Conservation (phyloP, 1,284 basidiomycete species). For the Salmacisia buchloeana region DNA sequence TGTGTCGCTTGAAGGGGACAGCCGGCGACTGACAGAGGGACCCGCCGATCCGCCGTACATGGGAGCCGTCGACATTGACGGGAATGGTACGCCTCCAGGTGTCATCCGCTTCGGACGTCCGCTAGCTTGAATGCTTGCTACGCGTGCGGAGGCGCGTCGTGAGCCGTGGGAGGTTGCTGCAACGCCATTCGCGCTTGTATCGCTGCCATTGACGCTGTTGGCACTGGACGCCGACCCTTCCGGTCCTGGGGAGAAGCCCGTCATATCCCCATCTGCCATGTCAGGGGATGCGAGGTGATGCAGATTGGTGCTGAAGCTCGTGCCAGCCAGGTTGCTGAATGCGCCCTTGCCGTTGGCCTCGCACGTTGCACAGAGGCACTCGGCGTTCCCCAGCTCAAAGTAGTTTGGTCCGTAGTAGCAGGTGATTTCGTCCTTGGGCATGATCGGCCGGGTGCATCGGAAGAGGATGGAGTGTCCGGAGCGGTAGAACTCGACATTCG, state of each 20-base stretch:
- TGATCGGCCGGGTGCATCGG: constrained; percentile 72
- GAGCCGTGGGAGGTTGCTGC: background rate
- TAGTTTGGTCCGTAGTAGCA: constrained; percentile 53
- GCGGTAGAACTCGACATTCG: constrained; percentile 79
- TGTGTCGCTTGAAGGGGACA: background rate
- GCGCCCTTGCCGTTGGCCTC: constrained; percentile 68
- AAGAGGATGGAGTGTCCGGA: constrained; percentile 83
- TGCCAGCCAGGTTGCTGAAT: constrained; percentile 16
- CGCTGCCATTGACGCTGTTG: background rate
- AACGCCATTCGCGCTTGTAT: background rate
- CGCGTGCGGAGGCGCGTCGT: background rate
- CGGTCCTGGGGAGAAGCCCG: background rate
- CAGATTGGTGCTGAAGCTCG: background rate
- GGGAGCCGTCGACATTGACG: background rate
- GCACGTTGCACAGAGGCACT: constrained; percentile 84
- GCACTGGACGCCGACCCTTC: background rate
- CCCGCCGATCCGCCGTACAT: too few relatives aligned
- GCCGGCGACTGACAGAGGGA: background rate
- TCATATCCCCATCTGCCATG: background rate
- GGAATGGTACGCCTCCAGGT: background rate
- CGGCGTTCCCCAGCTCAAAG: constrained; percentile 78
- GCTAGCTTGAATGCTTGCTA: background rate
- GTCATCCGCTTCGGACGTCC: background rate
- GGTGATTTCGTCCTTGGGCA: constrained; percentile 76
- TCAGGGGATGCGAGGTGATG: background rate